Evolutionary conservation across 371 early-diverging fungal genomes (phyloP).

Genomic region (Mortierella sp.): DNA sequence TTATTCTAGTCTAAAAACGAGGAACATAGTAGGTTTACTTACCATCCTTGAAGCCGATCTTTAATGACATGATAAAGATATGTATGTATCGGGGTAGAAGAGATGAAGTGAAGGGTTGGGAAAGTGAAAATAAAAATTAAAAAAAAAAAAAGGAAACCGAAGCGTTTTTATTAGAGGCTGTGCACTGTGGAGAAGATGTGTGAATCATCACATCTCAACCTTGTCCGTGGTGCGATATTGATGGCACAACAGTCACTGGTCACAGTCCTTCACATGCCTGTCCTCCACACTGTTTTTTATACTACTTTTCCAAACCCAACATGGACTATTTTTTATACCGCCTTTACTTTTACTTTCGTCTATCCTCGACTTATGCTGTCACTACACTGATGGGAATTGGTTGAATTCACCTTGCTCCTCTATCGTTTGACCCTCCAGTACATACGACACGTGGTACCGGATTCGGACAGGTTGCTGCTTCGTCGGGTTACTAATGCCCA

Average conservation of each 20-base stretch:
- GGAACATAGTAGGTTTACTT: constrained; percentile 12
- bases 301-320: too few relatives aligned
- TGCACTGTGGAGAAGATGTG: not conserved
- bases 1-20: not conserved
- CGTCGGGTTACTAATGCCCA: constrained; percentile 68
- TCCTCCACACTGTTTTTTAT: not conserved
- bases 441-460: constrained; percentile 77
- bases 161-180: not conserved
- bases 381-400: constrained; percentile 41
- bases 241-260: constrained; percentile 9
- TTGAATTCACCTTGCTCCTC: constrained; percentile 77
- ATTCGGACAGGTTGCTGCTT: constrained; percentile 72
- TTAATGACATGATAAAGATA: constrained; percentile 5
- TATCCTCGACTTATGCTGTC: not conserved
- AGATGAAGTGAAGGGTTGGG: not conserved
- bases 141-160: constrained; percentile 2
- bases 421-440: constrained; percentile 75
- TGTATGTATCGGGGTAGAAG: not conserved
- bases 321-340: not conserved
- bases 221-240: constrained; percentile 9
- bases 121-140: constrained; percentile 3
- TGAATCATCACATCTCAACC: not conserved
- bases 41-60: constrained; percentile 66
- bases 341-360: not conserved
- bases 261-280: too few relatives aligned